phyloP scores from a whole-genome alignment of 495 filamentous ascomycete species.

The Trichoderma asperelloides region DNA sequence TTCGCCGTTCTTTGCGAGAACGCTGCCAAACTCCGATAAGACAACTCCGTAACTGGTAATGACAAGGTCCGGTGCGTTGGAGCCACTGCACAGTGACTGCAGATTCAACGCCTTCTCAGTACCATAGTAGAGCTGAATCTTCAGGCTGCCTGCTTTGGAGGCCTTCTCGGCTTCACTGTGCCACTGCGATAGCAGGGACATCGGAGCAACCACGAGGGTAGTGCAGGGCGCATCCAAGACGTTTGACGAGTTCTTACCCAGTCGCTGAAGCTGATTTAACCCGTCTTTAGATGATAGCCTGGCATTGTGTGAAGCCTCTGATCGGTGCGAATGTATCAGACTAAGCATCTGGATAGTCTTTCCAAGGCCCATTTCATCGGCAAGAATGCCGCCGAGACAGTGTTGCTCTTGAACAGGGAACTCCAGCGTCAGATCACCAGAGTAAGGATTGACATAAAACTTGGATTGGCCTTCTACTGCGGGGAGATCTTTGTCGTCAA shows the following conservation, averaged over 20 bases:
- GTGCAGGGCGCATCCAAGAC: constrained; percentile 72
- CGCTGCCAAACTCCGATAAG: constrained; percentile 76
- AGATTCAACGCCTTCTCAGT: constrained; percentile 70
- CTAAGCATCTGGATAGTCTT: constrained; percentile 98
- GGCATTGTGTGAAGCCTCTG: constrained; percentile 46
- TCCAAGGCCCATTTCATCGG: constrained; percentile 85
- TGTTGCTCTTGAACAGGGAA: constrained; percentile 92
- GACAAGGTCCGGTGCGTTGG: constrained; percentile 74
- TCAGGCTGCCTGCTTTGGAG: constrained; percentile 71
- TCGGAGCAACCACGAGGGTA: constrained; percentile 89
- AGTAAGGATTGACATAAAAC: constrained; percentile 96
- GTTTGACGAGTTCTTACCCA: constrained; percentile 43
- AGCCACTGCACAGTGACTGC: constrained; percentile 62
- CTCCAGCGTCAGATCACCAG: constrained; percentile 83
- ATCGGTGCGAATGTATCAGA: constrained; percentile 77
- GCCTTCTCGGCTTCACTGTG: constrained; percentile 89
- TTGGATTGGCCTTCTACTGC: constrained; percentile 49
- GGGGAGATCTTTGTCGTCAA: constrained; percentile 68
- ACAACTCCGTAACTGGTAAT: constrained; percentile 95
- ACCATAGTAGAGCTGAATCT: constrained; percentile 84
- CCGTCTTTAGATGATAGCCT: constrained; percentile 22
- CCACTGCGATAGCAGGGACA: constrained; percentile 91
- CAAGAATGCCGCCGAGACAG: constrained; percentile 86
- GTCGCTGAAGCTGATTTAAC: constrained; percentile 38
- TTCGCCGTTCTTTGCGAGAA: constrained; percentile 47